Percentiles rank a stretch among this genome's conserved stretches.
phyloP scores from a whole-genome alignment of 495 filamentous ascomycete genomes.

The Glarea lozoyensis region DNA sequence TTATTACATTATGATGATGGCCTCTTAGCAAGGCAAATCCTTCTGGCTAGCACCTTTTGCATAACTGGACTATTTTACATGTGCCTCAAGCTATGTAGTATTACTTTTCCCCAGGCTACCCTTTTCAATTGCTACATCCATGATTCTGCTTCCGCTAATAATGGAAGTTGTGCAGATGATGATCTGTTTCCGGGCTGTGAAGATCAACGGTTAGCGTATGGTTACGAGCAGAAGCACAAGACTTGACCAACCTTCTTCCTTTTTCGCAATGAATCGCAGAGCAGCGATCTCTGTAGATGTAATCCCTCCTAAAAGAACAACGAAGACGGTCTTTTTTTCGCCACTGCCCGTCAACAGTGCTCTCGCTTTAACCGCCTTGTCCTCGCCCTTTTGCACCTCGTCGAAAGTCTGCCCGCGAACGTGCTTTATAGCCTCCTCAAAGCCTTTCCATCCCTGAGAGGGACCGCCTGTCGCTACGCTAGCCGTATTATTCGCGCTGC shows the following conservation, averaged over 20 bases:
- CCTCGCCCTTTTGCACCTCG: slow-evolving; percentile 85
- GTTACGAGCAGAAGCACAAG: not conserved
- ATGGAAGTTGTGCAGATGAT: slow-evolving; percentile 88
- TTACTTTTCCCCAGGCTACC: slow-evolving; percentile 47
- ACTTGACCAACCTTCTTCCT: slow-evolving; percentile 60
- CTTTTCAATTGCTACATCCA: slow-evolving; percentile 79
- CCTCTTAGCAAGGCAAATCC: too few relatives aligned
- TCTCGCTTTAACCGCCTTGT: slow-evolving; percentile 84
- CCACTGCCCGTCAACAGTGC: slow-evolving; percentile 67
- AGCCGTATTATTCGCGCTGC: slow-evolving; percentile 31
- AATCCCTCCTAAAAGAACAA: slow-evolving; percentile 92
- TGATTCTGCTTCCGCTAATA: slow-evolving; percentile 81
- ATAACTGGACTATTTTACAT: not conserved
- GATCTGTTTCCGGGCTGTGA: slow-evolving; percentile 59
- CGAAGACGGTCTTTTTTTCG: slow-evolving; percentile 74
- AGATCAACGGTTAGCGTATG: slow-evolving; percentile 5
- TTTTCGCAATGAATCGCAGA: slow-evolving; percentile 77
- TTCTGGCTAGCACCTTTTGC: not conserved
- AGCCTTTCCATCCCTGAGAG: slow-evolving; percentile 79
- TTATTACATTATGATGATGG: too few relatives aligned
- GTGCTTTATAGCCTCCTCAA: slow-evolving; percentile 81
- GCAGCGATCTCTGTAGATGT: slow-evolving; percentile 96
- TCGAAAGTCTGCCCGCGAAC: slow-evolving; percentile 83
- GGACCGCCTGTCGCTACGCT: slow-evolving; percentile 43
- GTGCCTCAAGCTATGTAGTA: too few relatives aligned